phyloP scores from a whole-genome alignment of 345 rosid species.

The Euclidium syriacum region DNA sequence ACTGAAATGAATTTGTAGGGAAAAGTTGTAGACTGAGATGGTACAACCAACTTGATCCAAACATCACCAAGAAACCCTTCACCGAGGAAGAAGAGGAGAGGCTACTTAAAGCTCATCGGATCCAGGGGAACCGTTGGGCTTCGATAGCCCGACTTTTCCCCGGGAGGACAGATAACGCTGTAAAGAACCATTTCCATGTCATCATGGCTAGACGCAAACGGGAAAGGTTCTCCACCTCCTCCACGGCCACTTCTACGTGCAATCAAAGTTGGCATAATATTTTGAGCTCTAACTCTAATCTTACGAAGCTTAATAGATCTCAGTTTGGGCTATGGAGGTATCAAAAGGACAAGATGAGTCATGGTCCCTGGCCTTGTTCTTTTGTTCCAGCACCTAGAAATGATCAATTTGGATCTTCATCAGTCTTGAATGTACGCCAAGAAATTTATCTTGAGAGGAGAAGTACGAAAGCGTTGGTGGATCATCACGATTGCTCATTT shows the following conservation, averaged over 20 bases:
- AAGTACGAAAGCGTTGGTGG: slow-evolving; percentile 13
- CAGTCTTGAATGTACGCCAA: neutral
- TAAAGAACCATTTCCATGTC: slow-evolving; percentile 70
- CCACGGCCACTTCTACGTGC: slow-evolving; percentile 1
- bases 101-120: slow-evolving; percentile 47
- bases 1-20: slow-evolving; percentile 29
- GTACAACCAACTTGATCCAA: slow-evolving; percentile 74
- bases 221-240: slow-evolving; percentile 34
- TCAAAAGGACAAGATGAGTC: slow-evolving; percentile 15
- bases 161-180: slow-evolving; percentile 65
- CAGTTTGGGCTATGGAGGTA: slow-evolving; percentile 33
- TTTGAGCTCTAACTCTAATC: slow-evolving; percentile 17
- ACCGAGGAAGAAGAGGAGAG: slow-evolving; percentile 62
- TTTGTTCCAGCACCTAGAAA: slow-evolving; percentile 7
- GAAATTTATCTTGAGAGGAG: slow-evolving; percentile 5
- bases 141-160: slow-evolving; percentile 51
- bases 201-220: slow-evolving; percentile 58
- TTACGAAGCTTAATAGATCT: slow-evolving; percentile 20
- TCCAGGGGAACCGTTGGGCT: slow-evolving; percentile 72
- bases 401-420: slow-evolving; percentile 26
- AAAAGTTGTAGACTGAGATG: slow-evolving; percentile 77
- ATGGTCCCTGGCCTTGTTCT: slow-evolving; percentile 15
- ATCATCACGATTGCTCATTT: neutral
- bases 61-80: slow-evolving; percentile 55
- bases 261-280: slow-evolving; percentile 16